Evolutionary conservation across 1,284 basidiomycete genomes (phyloP), one percentile per base, ranked within the genome.

Genomic region (Pseudozyma tsukubaensis): DNA sequence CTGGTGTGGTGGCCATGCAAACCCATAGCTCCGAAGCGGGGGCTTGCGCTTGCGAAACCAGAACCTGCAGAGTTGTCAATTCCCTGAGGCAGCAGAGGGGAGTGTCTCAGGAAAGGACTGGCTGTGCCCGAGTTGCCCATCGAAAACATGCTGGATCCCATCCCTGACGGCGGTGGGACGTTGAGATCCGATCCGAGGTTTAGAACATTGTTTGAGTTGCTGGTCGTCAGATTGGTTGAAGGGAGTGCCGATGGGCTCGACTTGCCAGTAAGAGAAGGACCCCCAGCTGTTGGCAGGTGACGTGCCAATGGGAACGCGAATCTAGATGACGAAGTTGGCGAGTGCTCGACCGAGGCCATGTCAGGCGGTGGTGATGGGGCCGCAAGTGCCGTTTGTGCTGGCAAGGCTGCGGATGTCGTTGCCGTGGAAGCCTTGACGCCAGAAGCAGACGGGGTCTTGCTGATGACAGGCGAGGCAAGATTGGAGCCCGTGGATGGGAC

Each of bases 301-400:
- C 73, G 64, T 21, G 73, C 73, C 18, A 76, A 59, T 4, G 73
- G 73, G 50, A 76, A 76, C 2, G 73, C 73, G 43, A 76, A 76
- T 4, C 73, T 19, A 2, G 73, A 76, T 11, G 69, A 76, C 32
- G 59, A 65, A 2, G 73, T 76, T 1, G 73, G 73, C 40, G 73
- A 76, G 35, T 72, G 73, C 47, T 76, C 73, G 11, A 61, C 48
- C 4, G 69, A 72, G 7, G 73, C 64, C 0, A 57, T 59, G 10
- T 56, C 64, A 4, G 73, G 36, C 9, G 59, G 53, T 0, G 63
- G 61, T 5, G 72, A 74, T 44, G 60, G 65, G 2, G 55, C 57
- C 24, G 72, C 58, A 8, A 61, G 37, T 7, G 51, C 59, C 32
- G 58, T 42, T 42, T 58, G 58, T 12, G 60, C 52, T 8, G 57